Conservation (phyloP, 108 stramenopile species). For the Cyclotella choctawhatcheeana region DNA sequence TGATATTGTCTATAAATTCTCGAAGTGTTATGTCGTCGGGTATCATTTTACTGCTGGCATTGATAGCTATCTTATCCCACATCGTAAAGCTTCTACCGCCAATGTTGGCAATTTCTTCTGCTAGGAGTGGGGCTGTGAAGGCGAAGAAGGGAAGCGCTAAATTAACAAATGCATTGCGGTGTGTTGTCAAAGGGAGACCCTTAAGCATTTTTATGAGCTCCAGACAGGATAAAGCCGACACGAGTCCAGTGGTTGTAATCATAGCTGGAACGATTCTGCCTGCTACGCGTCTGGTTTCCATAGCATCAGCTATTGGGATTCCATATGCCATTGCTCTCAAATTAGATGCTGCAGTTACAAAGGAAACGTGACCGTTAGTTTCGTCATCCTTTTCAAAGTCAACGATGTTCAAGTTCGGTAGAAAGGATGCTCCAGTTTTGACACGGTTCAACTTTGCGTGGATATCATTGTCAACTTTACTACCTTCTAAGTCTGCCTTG, state of each 20-base stretch:
- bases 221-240: slow-evolving; percentile 93
- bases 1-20: slow-evolving; percentile 58
- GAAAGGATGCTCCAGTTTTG: slow-evolving; percentile 48
- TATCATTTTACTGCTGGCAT: slow-evolving; percentile 63
- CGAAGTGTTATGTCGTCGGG: slow-evolving; percentile 58
- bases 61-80: slow-evolving; percentile 91
- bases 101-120: slow-evolving; percentile 64
- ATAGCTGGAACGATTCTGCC: slow-evolving; percentile 98
- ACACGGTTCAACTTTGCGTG: slow-evolving; percentile 50
- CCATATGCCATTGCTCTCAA: slow-evolving; percentile 93
- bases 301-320: slow-evolving; percentile 91
- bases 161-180: slow-evolving; percentile 95
- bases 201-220: slow-evolving; percentile 93
- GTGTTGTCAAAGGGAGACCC: slow-evolving; percentile 65
- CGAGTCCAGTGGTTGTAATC: slow-evolving; percentile 97
- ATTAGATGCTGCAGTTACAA: slow-evolving; percentile 94
- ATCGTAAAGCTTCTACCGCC: slow-evolving; percentile 81
- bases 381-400: slow-evolving; percentile 99
- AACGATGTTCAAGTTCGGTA: slow-evolving; percentile 48
- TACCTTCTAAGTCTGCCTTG: neutral
- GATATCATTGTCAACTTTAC: slow-evolving; percentile 10
- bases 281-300: slow-evolving; percentile 95
- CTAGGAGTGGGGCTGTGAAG: slow-evolving; percentile 88
- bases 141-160: slow-evolving; percentile 96
- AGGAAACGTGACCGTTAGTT: slow-evolving; percentile 92